Evolutionary conservation across 495 filamentous ascomycete genomes (phyloP).

Genomic region (Achaetomiella virescens): DNA sequence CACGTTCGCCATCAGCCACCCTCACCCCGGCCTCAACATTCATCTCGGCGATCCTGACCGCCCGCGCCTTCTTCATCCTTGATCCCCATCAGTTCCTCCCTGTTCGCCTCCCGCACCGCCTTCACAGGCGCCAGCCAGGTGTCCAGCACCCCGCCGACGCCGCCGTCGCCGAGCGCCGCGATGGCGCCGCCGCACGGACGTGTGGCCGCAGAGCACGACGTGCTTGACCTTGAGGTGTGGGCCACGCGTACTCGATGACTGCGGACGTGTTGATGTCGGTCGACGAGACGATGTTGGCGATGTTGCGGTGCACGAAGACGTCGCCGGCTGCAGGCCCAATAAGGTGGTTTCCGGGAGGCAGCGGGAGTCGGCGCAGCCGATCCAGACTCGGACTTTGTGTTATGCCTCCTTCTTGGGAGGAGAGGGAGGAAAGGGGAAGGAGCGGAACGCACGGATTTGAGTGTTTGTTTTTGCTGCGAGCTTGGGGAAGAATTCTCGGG

Average conservation of each 20-base stretch:
- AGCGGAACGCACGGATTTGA: slow-evolving; percentile 55
- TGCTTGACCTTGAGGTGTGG: slow-evolving; percentile 70
- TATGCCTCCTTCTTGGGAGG: too few species aligned
- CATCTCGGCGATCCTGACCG: slow-evolving; percentile 55
- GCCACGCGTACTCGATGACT: slow-evolving; percentile 78
- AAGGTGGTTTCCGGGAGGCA: slow-evolving; percentile 85
- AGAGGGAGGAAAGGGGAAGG: neutral
- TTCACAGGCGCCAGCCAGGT: slow-evolving; percentile 73
- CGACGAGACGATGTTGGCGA: slow-evolving; percentile 78
- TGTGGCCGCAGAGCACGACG: slow-evolving; percentile 81
- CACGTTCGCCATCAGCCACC: slow-evolving; percentile 54
- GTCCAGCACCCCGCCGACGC: slow-evolving; percentile 70
- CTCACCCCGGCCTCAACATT: slow-evolving; percentile 64
- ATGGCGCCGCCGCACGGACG: slow-evolving; percentile 71
- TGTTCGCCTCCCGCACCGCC: slow-evolving; percentile 50
- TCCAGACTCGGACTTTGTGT: slow-evolving; percentile 56
- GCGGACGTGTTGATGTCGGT: slow-evolving; percentile 68
- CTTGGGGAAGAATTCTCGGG: slow-evolving; percentile 67
- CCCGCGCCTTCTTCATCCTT: slow-evolving; percentile 43
- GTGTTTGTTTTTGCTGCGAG: slow-evolving; percentile 63
- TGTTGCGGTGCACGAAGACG: slow-evolving; percentile 91
- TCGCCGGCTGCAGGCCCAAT: slow-evolving; percentile 73
- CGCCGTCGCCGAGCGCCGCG: slow-evolving; percentile 59
- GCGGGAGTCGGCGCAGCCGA: slow-evolving; percentile 87
- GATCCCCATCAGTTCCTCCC: slow-evolving; percentile 47